A percentile compares a stretch with the other conserved stretches of the same genome.
These are phyloP conservation scores for Colletotrichum limetticola DNA, from an alignment of 2,329 filamentous ascomycete genomes.

Conservation along the genomic window DNA sequence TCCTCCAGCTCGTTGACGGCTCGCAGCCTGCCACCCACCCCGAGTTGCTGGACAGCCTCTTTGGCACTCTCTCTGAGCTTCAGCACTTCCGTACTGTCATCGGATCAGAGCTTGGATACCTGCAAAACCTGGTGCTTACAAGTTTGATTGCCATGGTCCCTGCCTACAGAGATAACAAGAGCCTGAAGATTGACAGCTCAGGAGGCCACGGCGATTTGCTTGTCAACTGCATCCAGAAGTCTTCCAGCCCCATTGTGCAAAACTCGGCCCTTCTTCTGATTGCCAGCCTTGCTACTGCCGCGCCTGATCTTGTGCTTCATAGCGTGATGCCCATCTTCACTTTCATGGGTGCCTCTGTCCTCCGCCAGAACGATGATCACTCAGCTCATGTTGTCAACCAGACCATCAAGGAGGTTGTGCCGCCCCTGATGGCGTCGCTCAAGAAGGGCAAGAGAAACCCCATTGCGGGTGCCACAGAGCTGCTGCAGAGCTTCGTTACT, in stretches of 20 bases:
- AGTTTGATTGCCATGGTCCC: slow-evolving; percentile 88
- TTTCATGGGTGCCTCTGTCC: slow-evolving; percentile 92
- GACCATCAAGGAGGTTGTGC: slow-evolving; percentile 94
- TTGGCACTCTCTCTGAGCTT: slow-evolving; percentile 86
- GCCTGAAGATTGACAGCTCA: slow-evolving; percentile 77
- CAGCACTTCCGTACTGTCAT: slow-evolving; percentile 85
- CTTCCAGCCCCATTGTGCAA: slow-evolving; percentile 91
- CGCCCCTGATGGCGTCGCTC: slow-evolving; percentile 87
- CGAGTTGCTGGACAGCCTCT: slow-evolving; percentile 81
- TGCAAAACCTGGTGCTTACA: slow-evolving; percentile 85
- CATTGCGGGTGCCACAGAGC: slow-evolving; percentile 84
- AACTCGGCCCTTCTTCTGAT: slow-evolving; percentile 90
- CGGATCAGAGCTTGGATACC: slow-evolving; percentile 87
- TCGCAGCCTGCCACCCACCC: slow-evolving; percentile 81
- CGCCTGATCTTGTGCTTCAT: slow-evolving; percentile 91
- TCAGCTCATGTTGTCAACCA: slow-evolving; percentile 96
- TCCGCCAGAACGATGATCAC: slow-evolving; percentile 95
- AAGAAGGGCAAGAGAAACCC: slow-evolving; percentile 82
- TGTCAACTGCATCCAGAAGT: slow-evolving; percentile 93
- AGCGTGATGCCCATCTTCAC: slow-evolving; percentile 99
- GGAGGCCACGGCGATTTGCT: slow-evolving; percentile 89
- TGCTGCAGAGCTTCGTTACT: slow-evolving; percentile 94
- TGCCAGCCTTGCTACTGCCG: slow-evolving; percentile 85
- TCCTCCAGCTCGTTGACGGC: slow-evolving; percentile 87
- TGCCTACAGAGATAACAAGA: slow-evolving; percentile 70